Conservation (phyloP, 495 filamentous ascomycete species). For the Aspergillus olivimuriae region DNA sequence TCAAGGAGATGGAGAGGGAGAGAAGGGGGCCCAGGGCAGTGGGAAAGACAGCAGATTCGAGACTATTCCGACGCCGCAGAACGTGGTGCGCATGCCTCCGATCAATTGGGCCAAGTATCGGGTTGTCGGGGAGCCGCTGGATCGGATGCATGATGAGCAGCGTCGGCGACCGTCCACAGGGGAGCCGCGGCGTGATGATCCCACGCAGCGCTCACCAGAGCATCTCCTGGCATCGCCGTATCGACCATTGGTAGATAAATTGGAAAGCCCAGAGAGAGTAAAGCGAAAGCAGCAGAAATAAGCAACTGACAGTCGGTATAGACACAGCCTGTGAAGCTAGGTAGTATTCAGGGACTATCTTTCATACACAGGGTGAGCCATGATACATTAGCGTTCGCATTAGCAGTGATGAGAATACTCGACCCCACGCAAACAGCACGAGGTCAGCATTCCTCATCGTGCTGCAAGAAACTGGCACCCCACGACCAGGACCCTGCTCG, state of each 20-base stretch:
- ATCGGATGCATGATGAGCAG: constrained; percentile 79
- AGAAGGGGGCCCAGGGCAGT: constrained; percentile 17
- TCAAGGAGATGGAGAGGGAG: constrained; percentile 15
- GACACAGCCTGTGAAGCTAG: background rate
- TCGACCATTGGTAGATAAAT: constrained; percentile 58
- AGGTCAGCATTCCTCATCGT: too few species aligned
- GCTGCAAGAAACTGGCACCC: background rate
- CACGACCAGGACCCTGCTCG: background rate
- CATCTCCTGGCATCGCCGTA: constrained; percentile 67
- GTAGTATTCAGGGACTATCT: constrained; percentile 1
- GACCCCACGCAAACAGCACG: too few species aligned
- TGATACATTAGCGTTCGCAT: too few species aligned
- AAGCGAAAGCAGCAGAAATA: constrained; percentile 27
- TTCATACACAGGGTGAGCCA: constrained; percentile 7
- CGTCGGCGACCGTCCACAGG: constrained; percentile 54
- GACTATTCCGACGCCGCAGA: constrained; percentile 70
- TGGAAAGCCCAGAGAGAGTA: constrained; percentile 44
- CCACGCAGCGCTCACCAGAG: constrained; percentile 42
- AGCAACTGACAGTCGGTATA: constrained; percentile 21
- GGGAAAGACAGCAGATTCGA: constrained; percentile 20
- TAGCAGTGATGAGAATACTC: too few species aligned
- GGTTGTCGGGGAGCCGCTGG: constrained; percentile 70
- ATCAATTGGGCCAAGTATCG: constrained; percentile 91
- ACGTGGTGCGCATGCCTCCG: constrained; percentile 72
- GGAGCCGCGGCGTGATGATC: constrained; percentile 39